Base-by-base conservation (phyloP, 352 stramenopile genomes). In the Blastocystis hominis region DNA sequence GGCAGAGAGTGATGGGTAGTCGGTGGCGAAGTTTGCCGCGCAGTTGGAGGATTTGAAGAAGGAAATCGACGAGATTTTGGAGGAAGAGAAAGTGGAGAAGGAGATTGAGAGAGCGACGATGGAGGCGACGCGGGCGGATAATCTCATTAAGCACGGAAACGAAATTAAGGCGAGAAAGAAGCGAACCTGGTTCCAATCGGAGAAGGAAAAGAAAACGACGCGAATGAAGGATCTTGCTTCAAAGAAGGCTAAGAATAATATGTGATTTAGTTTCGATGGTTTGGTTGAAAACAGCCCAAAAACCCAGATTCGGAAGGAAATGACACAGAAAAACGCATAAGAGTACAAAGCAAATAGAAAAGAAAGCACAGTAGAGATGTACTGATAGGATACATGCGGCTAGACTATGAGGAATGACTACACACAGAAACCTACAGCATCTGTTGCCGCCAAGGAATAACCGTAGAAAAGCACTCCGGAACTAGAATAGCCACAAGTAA, bases 171-270 rank as follows among this genome's bases (percentile, higher is more conserved):
- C 91, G 53, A 92, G 94, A 5, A 94, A 94, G 42, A 92, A 92
- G 44, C 92, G 93, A 78, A 96, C 93, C 84, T 97, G 94, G 94
- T 97, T 96, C 87, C 93, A 95, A 91, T 94, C 92, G 50, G 91
- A 95, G 88, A 93, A 92, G 75, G 92, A 96, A 80, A 96, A 96
- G 89, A 93, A 95, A 88, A 92, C 91, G 20, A 46, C 77, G 15
- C 40, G 53, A 17, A 34, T 44, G n/a, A 87, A 87, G 47, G 77
- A 87, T 10, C 75, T 55, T 10, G 77, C 62, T 87, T 20, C 66
- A 1, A 87, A 87, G 66, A 87, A 75, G 34, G 66, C 44, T 24
- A 87, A 84, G 53, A 59, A 76, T 34, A 30, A 46, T 20, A 59
- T 59, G 50, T 84, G 47, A 84, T 84, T 84, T 84, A 84, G 72